A percentile compares a stretch with the other conserved stretches of the same genome.
Conservation (phyloP, 1,284 basidiomycete species). For the Ustilago hordei region DNA sequence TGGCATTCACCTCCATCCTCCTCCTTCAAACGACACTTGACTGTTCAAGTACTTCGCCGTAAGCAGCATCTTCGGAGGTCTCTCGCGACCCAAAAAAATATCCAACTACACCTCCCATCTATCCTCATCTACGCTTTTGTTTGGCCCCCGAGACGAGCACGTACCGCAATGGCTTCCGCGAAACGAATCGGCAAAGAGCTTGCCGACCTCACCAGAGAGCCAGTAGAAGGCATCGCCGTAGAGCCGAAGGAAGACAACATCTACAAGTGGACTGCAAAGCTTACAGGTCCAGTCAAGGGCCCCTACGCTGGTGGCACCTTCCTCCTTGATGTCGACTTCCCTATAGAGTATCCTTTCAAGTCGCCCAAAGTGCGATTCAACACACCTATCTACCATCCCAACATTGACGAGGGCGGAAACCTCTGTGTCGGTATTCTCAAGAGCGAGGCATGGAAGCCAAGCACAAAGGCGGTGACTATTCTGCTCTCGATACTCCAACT, state of each 20-base stretch:
- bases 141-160: background rate
- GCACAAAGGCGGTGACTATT: conserved; percentile 66
- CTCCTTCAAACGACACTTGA: background rate
- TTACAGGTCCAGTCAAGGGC: conserved; percentile 48
- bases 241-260: conserved; percentile 60
- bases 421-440: conserved; percentile 68
- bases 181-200: conserved; percentile 59
- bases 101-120: background rate
- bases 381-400: conserved; percentile 68
- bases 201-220: conserved; percentile 56
- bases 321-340: conserved; percentile 66
- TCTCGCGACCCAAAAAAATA: background rate
- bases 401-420: conserved; percentile 67
- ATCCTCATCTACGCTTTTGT: conserved; percentile 7
- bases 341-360: conserved; percentile 70
- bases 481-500: conserved; percentile 63
- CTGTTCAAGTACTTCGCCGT: too few species aligned
- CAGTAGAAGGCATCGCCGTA: conserved; percentile 56
- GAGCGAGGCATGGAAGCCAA: conserved; percentile 69
- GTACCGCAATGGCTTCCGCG: conserved; percentile 33
- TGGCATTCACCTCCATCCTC: background rate
- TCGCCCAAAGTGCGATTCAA: conserved; percentile 66
- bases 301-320: conserved; percentile 67
- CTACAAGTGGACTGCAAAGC: conserved; percentile 61
- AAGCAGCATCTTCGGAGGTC: too few species aligned